Evolutionary conservation across 306 rosid genomes (phyloP).

Genomic region (Morella rubra): DNA sequence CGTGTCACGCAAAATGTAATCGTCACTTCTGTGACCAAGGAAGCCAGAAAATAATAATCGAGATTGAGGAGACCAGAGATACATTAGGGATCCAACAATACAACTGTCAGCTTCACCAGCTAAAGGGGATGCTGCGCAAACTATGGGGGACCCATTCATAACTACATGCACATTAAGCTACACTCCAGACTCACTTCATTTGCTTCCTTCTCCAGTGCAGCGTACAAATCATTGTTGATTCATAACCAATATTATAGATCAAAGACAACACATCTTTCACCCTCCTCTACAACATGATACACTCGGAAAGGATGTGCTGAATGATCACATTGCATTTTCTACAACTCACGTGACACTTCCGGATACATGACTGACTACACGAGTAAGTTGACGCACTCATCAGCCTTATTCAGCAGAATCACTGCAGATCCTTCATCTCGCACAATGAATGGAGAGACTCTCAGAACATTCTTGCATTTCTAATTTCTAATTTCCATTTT

Average conservation of each 20-base stretch:
- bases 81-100: not conserved
- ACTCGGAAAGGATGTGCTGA: not conserved
- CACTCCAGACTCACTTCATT: not conserved
- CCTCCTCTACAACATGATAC: not conserved
- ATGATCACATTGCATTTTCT: not conserved
- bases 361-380: not conserved
- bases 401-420: not conserved
- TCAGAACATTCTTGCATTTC: conserved; percentile 7
- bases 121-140: not conserved
- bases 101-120: not conserved
- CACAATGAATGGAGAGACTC: not conserved
- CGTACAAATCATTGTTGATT: not conserved
- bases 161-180: not conserved
- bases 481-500: not conserved
- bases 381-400: not conserved
- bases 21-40: not conserved
- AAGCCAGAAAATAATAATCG: not conserved
- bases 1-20: not conserved
- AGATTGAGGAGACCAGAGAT: not conserved
- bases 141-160: not conserved
- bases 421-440: conserved; percentile 16
- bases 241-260: not conserved
- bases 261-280: conserved; percentile 3
- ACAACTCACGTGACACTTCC: conserved; percentile 7
- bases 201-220: conserved; percentile 2